Base-by-base conservation (phyloP, 1,139 yeast species). In the Suhomyces ambrosiae region DNA sequence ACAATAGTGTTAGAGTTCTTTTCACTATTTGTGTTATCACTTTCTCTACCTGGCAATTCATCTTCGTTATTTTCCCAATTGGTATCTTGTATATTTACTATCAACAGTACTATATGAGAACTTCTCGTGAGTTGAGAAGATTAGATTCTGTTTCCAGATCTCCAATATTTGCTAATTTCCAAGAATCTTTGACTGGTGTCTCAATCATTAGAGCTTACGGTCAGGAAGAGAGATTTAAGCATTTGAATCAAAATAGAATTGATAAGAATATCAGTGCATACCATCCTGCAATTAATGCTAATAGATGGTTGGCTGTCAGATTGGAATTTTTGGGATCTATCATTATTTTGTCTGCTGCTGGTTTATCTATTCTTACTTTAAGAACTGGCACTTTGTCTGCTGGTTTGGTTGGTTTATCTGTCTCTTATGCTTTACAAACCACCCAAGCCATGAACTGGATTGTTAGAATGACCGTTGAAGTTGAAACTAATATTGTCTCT, bases 401-500 rank as follows among this genome's bases (percentile, higher is more conserved):
- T 12, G 97, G 97, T 64, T 68, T 86, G 58, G 90, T 90, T 56
- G 98, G 97, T 72, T 73, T 92, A 51, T 86, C 96, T 16, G 86
- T 92, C 48, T 85, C 95, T 31, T 92, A 92, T 60, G 92, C 97
- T 3, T 74, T 92, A 49, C 96, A 89, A 62, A 77, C 89, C 44
- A 92, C 97, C 0, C 97, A 90, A 63, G 76, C 96, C 0, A 76
- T 92, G 63, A 90, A 90, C 63, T 90, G 97, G 97, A 88, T 90
- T 62, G 97, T 92, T 23, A 77, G 97, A 65, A 90, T 90, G 97
- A 88, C 96, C 0, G 97, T 90, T 38, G 97, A 90, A 54, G 96
- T 92, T 36, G 98, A 92, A 60, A 88, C 97, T 9, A 90, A 90
- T 60, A 90, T 92, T 67, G 97, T 92, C 31, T 86, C 96, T 5